Evolutionary conservation across 2,329 filamentous ascomycete genomes (phyloP).

Genomic region (Exutisphaerella laricina): DNA sequence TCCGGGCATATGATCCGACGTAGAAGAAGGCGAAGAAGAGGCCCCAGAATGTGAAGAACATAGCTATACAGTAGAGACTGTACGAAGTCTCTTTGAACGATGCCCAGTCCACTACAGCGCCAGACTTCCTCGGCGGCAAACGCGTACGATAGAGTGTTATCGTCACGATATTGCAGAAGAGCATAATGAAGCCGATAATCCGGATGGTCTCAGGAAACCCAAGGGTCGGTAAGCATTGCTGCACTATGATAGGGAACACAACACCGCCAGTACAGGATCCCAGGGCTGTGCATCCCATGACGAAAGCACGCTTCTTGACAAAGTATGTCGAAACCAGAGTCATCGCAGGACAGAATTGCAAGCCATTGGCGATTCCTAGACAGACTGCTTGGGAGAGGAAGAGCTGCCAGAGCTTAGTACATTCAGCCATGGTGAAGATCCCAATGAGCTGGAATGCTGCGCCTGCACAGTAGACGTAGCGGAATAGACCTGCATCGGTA

Average conservation of each 20-base stretch:
- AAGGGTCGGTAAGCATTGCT: slow-evolving; percentile 43
- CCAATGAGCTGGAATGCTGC: slow-evolving; percentile 45
- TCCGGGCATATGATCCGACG: slow-evolving; percentile 37
- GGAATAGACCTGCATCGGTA: slow-evolving; percentile 48
- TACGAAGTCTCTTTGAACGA: slow-evolving; percentile 41
- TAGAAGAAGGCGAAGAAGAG: slow-evolving; percentile 45
- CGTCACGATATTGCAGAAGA: slow-evolving; percentile 28
- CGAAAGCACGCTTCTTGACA: slow-evolving; percentile 49
- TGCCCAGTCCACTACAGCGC: slow-evolving; percentile 38
- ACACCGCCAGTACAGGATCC: slow-evolving; percentile 55
- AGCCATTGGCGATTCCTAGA: slow-evolving; percentile 53
- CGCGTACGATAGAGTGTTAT: slow-evolving; percentile 34
- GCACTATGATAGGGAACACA: slow-evolving; percentile 48
- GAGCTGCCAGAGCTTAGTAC: slow-evolving; percentile 48
- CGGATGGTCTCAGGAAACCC: slow-evolving; percentile 54
- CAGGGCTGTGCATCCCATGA: slow-evolving; percentile 54
- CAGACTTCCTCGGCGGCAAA: slow-evolving; percentile 39
- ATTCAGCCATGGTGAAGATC: slow-evolving; percentile 50
- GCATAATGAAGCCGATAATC: slow-evolving; percentile 46
- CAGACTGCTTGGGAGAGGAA: slow-evolving; percentile 50
- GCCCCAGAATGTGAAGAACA: slow-evolving; percentile 44
- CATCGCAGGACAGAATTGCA: slow-evolving; percentile 59
- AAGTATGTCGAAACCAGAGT: slow-evolving; percentile 65
- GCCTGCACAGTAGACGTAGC: slow-evolving; percentile 41
- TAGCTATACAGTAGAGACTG: slow-evolving; percentile 39